A percentile compares a stretch with the other conserved stretches of the same genome.
These are phyloP conservation scores for Starmerella vitae DNA, from an alignment of 805 yeast genomes.

Conservation along the genomic window DNA sequence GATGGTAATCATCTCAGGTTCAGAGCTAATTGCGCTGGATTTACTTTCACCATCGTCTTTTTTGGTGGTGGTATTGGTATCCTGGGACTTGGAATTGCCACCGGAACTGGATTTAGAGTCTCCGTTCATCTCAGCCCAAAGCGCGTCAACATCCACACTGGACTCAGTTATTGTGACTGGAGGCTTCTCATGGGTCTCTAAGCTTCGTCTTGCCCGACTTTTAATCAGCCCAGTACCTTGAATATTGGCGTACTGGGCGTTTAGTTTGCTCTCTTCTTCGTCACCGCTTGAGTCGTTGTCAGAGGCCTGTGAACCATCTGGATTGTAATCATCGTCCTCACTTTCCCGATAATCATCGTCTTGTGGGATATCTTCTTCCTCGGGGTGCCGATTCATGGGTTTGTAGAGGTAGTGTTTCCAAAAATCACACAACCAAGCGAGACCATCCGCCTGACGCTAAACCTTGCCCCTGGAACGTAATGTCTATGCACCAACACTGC, in stretches of 20 bases:
- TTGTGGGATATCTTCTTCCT: slow-evolving; percentile 11
- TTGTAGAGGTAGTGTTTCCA: no score
- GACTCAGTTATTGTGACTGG: slow-evolving; percentile 19
- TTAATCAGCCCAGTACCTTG: slow-evolving; percentile 50
- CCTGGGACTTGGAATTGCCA: not conserved
- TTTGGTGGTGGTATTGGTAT: not conserved
- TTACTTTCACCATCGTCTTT: not conserved
- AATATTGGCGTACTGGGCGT: slow-evolving; percentile 35
- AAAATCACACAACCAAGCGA: no score
- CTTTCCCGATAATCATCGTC: slow-evolving; percentile 41
- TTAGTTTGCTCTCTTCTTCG: slow-evolving; percentile 29
- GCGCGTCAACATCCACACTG: slow-evolving; percentile 36
- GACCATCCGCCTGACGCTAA: no score
- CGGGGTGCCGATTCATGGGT: not conserved
- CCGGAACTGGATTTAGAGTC: no score
- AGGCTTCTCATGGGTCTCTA: slow-evolving; percentile 12
- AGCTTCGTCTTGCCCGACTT: slow-evolving; percentile 49
- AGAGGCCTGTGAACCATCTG: slow-evolving; percentile 23
- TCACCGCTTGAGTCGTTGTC: slow-evolving; percentile 24
- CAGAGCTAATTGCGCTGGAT: not conserved
- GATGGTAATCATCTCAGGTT: slow-evolving; percentile 49
- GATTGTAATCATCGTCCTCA: slow-evolving; percentile 46
- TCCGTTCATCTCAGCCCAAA: slow-evolving; percentile 47
- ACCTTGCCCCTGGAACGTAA: no score
- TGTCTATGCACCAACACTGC: no score